These are phyloP conservation scores for Annulohypoxylon stygium DNA, from an alignment of 495 filamentous ascomycete genomes.

Conservation along the genomic window DNA sequence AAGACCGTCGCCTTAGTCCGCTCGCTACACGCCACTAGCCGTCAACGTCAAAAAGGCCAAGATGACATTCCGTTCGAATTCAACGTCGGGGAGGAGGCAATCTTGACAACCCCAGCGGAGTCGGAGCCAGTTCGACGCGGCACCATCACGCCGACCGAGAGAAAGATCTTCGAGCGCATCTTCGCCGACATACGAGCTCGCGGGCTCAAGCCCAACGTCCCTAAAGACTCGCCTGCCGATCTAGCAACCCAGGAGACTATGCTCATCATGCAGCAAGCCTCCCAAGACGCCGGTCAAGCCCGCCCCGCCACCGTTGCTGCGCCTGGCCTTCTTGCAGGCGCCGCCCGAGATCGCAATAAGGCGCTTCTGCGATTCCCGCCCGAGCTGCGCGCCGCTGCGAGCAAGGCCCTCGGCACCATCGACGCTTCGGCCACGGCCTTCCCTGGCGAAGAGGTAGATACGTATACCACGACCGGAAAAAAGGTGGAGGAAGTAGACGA, in stretches of 20 bases:
- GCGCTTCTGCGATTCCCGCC: constrained; percentile 59
- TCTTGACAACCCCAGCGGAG: neutral
- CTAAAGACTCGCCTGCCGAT: neutral
- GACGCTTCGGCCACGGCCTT: constrained; percentile 14
- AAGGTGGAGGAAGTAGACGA: constrained; percentile 49
- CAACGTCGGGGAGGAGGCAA: constrained; percentile 30
- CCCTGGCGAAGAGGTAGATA: constrained; percentile 8
- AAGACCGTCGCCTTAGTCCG: constrained; percentile 32
- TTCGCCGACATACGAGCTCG: constrained; percentile 65
- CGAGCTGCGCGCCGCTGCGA: constrained; percentile 56
- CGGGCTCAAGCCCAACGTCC: constrained; percentile 40
- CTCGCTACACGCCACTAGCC: constrained; percentile 36
- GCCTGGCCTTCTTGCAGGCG: constrained; percentile 21
- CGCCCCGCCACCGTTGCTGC: constrained; percentile 25
- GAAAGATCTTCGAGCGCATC: constrained; percentile 68
- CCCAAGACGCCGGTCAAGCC: constrained; percentile 34
- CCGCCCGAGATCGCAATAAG: constrained; percentile 48
- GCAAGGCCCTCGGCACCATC: constrained; percentile 52
- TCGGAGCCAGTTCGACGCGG: constrained; percentile 37
- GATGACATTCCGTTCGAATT: constrained; percentile 59
- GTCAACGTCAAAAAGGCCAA: constrained; percentile 10
- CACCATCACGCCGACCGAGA: constrained; percentile 71
- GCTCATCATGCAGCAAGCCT: constrained; percentile 55
- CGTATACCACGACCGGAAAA: constrained; percentile 9
- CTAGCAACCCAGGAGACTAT: constrained; percentile 31